Conservation (phyloP, 73 alveolate genomes). For the Paramecium biaurelia region DNA sequence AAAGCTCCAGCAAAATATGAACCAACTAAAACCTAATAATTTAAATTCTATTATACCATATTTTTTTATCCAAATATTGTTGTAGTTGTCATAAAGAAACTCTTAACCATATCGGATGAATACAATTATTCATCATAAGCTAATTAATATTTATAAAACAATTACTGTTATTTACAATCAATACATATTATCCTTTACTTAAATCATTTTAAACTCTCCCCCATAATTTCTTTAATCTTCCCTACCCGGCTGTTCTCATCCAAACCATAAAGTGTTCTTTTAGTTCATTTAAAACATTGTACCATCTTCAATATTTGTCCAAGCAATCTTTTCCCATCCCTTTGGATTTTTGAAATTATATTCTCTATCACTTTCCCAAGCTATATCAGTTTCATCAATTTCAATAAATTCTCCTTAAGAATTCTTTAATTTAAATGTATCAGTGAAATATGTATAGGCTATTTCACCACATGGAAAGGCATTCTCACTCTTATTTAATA, state of each 20-base stretch:
- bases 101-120: conserved; percentile 24
- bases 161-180: conserved; percentile 69
- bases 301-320: conserved; percentile 84
- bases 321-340: conserved; percentile 69
- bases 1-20: conserved; percentile 64
- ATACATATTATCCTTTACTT: conserved; percentile 71
- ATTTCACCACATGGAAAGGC: conserved; percentile 38
- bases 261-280: conserved; percentile 91
- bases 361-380: conserved; percentile 85
- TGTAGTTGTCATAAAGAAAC: conserved; percentile 54
- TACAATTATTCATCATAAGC: neutral
- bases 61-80: conserved; percentile 58
- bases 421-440: conserved; percentile 63
- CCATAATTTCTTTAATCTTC: conserved; percentile 90
- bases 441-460: conserved; percentile 48
- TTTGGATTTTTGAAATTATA: conserved; percentile 74
- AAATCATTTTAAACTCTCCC: conserved; percentile 78
- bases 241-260: conserved; percentile 95
- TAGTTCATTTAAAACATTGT: neutral
- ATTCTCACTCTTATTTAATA: neutral
- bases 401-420: conserved; percentile 47
- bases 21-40: conserved; percentile 9
- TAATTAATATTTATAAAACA: neutral
- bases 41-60: neutral
- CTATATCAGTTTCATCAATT: conserved; percentile 74